Conservation (phyloP, 2,329 filamentous ascomycete species). For the Pyrenophora graminea region DNA sequence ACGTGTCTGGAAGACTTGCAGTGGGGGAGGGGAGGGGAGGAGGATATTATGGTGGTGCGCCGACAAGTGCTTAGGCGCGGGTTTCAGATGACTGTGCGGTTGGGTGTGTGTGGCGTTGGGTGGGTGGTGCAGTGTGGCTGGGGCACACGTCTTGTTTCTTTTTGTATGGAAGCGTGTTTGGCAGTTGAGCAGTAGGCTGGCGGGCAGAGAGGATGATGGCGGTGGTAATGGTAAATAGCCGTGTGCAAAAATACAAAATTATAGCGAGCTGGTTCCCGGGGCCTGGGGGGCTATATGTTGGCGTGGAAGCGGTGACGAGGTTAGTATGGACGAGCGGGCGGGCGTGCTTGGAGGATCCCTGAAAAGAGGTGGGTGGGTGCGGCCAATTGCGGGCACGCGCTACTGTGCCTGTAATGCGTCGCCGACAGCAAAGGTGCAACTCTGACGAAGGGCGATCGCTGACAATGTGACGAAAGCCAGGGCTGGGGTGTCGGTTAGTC, state of each 20-base stretch:
- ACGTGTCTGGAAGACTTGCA: constrained; percentile 5
- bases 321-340: constrained; percentile 19
- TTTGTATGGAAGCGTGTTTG: neutral
- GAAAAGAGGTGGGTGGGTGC: constrained; percentile 20
- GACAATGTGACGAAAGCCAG: constrained; percentile 4
- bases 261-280: constrained; percentile 16
- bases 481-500: neutral
- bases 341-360: constrained; percentile 26
- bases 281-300: constrained; percentile 29
- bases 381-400: constrained; percentile 29
- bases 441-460: constrained; percentile 27
- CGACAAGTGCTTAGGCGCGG: constrained; percentile 4
- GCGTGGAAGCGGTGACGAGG: constrained; percentile 33
- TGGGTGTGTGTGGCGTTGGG: neutral
- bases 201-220: neutral
- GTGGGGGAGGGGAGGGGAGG: constrained; percentile 2
- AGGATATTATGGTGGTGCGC: too few species aligned
- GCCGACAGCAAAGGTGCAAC: constrained; percentile 29
- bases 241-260: constrained; percentile 3
- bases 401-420: constrained; percentile 29
- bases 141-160: neutral
- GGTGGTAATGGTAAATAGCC: neutral
- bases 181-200: neutral
- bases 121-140: neutral
- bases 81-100: constrained; percentile 14